phyloP scores from a whole-genome alignment of 2,329 filamentous ascomycete species.

The Diplodia sapinea region DNA sequence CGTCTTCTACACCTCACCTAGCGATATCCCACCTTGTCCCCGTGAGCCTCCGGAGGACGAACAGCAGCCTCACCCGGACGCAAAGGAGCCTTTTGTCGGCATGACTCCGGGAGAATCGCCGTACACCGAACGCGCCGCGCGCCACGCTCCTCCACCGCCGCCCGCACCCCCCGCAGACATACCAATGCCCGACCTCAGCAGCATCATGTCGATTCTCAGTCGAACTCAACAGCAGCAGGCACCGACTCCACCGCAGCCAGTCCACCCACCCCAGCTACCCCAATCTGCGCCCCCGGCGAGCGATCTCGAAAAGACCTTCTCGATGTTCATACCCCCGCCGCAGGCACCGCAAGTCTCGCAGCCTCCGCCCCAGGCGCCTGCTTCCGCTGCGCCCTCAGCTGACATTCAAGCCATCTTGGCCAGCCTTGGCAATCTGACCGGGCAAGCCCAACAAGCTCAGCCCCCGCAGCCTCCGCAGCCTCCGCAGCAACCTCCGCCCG shows the following conservation, averaged over 20 bases:
- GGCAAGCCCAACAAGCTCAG: constrained; percentile 33
- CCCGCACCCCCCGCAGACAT: not conserved
- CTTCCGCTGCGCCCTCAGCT: constrained; percentile 32
- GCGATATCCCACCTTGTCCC: constrained; percentile 55
- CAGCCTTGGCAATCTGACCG: constrained; percentile 36
- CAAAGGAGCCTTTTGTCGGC: constrained; percentile 46
- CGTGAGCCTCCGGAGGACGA: constrained; percentile 51
- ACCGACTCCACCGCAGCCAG: constrained; percentile 32
- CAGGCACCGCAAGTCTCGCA: constrained; percentile 10
- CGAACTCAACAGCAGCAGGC: constrained; percentile 34
- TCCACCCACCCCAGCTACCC: constrained; percentile 32
- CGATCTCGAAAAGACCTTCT: constrained; percentile 31
- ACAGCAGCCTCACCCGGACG: constrained; percentile 33
- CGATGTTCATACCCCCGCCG: constrained; percentile 31
- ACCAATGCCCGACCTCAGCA: constrained; percentile 23
- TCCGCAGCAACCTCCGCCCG: constrained; percentile 4
- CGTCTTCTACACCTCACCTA: constrained; percentile 52
- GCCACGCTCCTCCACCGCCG: constrained; percentile 35
- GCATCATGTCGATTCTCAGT: constrained; percentile 23
- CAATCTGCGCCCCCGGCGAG: constrained; percentile 33
- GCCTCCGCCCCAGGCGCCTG: constrained; percentile 35
- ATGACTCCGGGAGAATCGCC: constrained; percentile 39
- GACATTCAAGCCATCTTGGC: constrained; percentile 34
- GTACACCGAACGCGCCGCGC: constrained; percentile 34
- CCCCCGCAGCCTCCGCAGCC: constrained; percentile 31